Conservation (phyloP, 441 rosid genomes). For the Hura crepitans region DNA sequence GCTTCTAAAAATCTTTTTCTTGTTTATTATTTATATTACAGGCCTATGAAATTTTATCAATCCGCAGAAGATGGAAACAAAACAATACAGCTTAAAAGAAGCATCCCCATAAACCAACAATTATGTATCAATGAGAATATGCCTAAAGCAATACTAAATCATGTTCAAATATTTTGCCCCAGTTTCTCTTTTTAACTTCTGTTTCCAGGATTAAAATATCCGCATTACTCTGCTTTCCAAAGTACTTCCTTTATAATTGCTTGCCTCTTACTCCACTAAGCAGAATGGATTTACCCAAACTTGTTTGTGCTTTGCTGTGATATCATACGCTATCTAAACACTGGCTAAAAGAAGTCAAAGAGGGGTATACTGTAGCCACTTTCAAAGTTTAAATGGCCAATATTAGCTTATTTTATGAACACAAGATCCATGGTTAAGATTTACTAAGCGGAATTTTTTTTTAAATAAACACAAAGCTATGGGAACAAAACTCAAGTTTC, state of each 20-base stretch:
- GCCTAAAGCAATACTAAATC: background rate
- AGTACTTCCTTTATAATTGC: background rate
- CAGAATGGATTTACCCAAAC: background rate
- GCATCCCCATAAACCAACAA: background rate
- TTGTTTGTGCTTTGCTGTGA: background rate
- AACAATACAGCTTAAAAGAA: background rate
- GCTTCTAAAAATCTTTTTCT: background rate
- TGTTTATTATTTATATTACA: background rate
- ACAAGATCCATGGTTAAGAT: background rate
- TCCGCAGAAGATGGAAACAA: background rate
- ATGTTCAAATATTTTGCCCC: background rate
- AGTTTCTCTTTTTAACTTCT: background rate
- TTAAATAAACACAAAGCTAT: background rate
- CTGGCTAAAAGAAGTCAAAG: background rate
- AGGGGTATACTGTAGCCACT: background rate
- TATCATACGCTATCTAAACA: background rate
- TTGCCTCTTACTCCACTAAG: background rate
- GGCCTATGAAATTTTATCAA: background rate
- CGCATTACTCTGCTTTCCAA: background rate
- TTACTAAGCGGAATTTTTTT: background rate
- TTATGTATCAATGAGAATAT: background rate
- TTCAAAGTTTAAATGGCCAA: background rate
- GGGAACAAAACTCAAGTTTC: constrained; percentile 1
- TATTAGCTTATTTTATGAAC: background rate
- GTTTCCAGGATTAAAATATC: background rate